Evolutionary conservation across 345 rosid genomes (phyloP).

Genomic region (Microcos paniculata): DNA sequence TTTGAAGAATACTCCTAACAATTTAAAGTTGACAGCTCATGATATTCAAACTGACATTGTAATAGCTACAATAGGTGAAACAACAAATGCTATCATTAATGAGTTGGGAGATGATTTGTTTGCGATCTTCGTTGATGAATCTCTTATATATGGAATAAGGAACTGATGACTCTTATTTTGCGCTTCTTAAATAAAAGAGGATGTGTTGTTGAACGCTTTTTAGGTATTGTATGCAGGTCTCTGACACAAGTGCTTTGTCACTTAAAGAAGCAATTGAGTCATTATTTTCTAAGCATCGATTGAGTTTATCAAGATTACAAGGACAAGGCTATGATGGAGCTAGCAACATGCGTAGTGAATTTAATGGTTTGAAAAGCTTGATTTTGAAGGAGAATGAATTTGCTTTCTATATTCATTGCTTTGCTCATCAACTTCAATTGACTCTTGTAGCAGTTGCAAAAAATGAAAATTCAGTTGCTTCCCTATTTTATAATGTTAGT

Average conservation of each 20-base stretch:
- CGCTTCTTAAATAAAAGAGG: background rate
- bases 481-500: too few species aligned
- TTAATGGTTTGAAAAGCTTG: too few species aligned
- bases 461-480: too few species aligned
- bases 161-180: background rate
- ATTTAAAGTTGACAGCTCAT: background rate
- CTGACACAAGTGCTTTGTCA: background rate
- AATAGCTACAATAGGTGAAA: background rate
- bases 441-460: too few species aligned
- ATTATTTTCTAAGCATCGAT: too few species aligned
- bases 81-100: background rate
- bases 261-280: background rate
- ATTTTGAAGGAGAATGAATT: too few species aligned
- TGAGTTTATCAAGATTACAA: too few species aligned
- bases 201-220: background rate
- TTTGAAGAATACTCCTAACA: background rate
- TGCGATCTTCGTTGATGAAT: slow-evolving; percentile 1
- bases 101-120: background rate
- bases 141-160: background rate
- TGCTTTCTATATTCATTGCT: too few species aligned
- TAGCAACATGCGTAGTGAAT: too few species aligned
- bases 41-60: background rate
- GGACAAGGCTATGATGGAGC: too few species aligned
- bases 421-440: too few species aligned
- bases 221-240: background rate